Evolutionary conservation across 371 early-diverging fungal species (phyloP), one percentile per base, ranked within the genome.

Genomic region (Quaeritorhiza haematococci): DNA sequence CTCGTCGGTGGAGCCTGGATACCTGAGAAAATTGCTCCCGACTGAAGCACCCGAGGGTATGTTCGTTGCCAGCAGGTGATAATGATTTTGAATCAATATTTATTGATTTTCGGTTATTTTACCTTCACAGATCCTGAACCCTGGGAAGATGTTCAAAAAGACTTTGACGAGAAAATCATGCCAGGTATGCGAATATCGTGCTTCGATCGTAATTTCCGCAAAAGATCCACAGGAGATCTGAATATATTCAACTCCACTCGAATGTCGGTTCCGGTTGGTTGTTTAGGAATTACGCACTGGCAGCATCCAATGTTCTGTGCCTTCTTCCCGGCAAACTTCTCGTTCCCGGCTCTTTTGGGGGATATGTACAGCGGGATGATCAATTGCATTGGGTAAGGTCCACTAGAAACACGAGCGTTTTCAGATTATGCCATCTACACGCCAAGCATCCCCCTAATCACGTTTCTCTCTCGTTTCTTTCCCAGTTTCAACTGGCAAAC

Each of bases 361-460:
- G 84, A 83, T 30, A 83, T 84, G 85, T 75, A 71, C 59, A 64
- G 69, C 47, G 60, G 64, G 34, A 84, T 84, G 84, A 53, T 79
- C 46, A 69, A 60, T 58, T 53, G 60, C 17, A 55, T 72, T 38
- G 81, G 85, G 7, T 84, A 82, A 30, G 15, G 38, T 15, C n/a
- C 17, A 5, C 0, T 17, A 30, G n/a, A n/a, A 23, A 1, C 0
- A 7, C 23, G 15, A 2, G 17, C 30, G 23, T 17, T 8, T 48
- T 10, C 45, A 3, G 1, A 15, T 54, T 32, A 19, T 23, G 28
- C n/a, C 15, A 41, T 17, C 7, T 1, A 17, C 7, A 27, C n/a
- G n/a, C n/a, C n/a, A n/a, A n/a, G n/a, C n/a, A n/a, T n/a, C 13
- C 17, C 6, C 8, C 49, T 24, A 38, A 13, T 10, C 13, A 54